Evolutionary conservation across 495 filamentous ascomycete species (phyloP), one percentile per base, ranked within the genome.

Genomic region (Glutinoglossum americanum): DNA sequence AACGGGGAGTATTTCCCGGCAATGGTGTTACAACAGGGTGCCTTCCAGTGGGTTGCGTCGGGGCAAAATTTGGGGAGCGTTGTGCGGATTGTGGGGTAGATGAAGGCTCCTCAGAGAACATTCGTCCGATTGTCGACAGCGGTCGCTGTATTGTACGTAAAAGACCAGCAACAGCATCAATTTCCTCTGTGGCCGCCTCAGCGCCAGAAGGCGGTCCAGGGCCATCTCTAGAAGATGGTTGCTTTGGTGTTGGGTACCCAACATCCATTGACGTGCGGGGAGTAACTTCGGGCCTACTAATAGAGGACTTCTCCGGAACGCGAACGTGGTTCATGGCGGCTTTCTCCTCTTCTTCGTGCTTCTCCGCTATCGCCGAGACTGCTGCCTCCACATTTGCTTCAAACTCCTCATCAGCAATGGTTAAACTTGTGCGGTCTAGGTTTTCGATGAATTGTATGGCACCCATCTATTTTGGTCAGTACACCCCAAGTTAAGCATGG

Each of bases 361-460:
- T 82, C 68, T 97, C 89, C 1, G 92, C 89, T 60, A 98, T 96
- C 17, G 85, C 85, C n/a, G 87, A 94, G 13, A 98, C 92, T 9
- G 92, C 88, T 7, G 84, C 85, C 70, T 99, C 92, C 41, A 99
- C 92, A 62, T 93, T 89, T 61, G 76, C 76, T 66, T 99, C 92
- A 65, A 97, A 99, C 27, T 96, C 92, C 61, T 89, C 87, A 62
- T 96, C 88, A 19, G 84, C 82, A 53, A 99, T 88, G 6, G 93
- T 96, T 25, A 99, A 69, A 61, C 81, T 89, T 6, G 93, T 97
- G 30, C 89, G 80, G 71, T 97, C 92, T 62, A 99, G 80, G 35
- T 83, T 90, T 68, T 99, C 92, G 62, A 99, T 88, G 68, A 97
- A 99, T 65, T 94, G 87, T 57, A 97, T 84, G 37, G 87, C 92